Evolutionary conservation across 2,329 filamentous ascomycete genomes (phyloP).

Genomic region (Calonectria fujianensis): DNA sequence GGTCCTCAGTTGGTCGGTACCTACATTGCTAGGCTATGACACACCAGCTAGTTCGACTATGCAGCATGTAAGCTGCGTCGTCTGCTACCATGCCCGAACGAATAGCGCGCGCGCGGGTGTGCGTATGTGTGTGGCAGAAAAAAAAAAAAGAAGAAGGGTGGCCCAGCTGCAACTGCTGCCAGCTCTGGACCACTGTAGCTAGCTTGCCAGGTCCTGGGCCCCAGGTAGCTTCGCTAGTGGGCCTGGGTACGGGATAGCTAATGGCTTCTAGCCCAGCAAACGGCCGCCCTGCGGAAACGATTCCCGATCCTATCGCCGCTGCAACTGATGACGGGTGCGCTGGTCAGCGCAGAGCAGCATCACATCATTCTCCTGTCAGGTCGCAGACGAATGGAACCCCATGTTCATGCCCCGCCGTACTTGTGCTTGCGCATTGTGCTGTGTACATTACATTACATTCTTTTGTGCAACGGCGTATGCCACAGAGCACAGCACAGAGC

Average conservation of each 20-base stretch:
- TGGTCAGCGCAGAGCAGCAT: slow-evolving; percentile 22
- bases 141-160: slow-evolving; percentile 5
- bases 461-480: neutral
- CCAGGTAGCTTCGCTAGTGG: slow-evolving; percentile 1
- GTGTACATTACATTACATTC: neutral
- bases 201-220: neutral
- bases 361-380: slow-evolving; percentile 6
- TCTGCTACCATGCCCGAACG: slow-evolving; percentile 4
- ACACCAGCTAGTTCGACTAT: neutral
- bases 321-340: slow-evolving; percentile 29
- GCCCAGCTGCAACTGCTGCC: neutral
- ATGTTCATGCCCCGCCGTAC: slow-evolving; percentile 8
- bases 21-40: slow-evolving; percentile 17
- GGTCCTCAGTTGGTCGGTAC: slow-evolving; percentile 20
- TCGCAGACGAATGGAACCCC: slow-evolving; percentile 19
- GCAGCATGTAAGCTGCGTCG: slow-evolving; percentile 24
- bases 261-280: slow-evolving; percentile 7
- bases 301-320: slow-evolving; percentile 29
- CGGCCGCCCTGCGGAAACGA: slow-evolving; percentile 30
- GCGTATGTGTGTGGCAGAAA: neutral
- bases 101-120: slow-evolving; percentile 1
- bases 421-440: slow-evolving; percentile 16
- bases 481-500: neutral
- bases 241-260: slow-evolving; percentile 12
- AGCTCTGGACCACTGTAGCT: neutral